Evolutionary conservation across 129 eudicot species (phyloP).

Genomic region (Ambrosia trifida): DNA sequence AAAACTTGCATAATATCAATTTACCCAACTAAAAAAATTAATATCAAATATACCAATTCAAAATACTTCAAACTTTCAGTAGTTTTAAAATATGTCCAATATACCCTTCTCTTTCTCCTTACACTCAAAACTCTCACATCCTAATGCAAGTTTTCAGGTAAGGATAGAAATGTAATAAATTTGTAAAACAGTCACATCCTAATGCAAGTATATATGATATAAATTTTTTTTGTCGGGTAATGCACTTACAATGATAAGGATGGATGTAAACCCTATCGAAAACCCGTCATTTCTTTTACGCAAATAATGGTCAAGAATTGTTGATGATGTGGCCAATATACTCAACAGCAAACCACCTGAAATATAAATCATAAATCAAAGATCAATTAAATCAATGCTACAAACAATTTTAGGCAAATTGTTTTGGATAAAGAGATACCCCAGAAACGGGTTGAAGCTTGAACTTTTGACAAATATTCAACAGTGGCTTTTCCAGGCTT

Average conservation of each 20-base stretch:
- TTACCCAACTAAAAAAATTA: not conserved
- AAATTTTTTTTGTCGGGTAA: not conserved
- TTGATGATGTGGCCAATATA: conserved; percentile 79
- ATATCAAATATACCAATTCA: no score
- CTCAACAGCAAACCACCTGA: conserved; percentile 85
- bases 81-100: not conserved
- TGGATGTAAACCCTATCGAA: conserved; percentile 88
- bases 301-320: conserved; percentile 81
- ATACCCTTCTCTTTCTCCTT: not conserved
- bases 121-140: not conserved
- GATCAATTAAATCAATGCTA: not conserved
- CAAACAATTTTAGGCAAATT: not conserved
- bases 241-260: conserved; percentile 87
- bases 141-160: not conserved
- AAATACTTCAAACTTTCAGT: no score
- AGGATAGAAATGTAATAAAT: not conserved
- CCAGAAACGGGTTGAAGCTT: conserved; percentile 99
- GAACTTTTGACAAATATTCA: conserved; percentile 80
- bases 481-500: conserved; percentile 97
- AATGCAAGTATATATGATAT: not conserved
- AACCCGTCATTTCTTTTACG: conserved; percentile 82
- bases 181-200: no score
- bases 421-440: conserved; percentile 44
- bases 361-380: conserved; percentile 17
- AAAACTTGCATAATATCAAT: not conserved